Conservation (phyloP, 148 eudicot genomes). For the Arctostaphylos glauca region DNA sequence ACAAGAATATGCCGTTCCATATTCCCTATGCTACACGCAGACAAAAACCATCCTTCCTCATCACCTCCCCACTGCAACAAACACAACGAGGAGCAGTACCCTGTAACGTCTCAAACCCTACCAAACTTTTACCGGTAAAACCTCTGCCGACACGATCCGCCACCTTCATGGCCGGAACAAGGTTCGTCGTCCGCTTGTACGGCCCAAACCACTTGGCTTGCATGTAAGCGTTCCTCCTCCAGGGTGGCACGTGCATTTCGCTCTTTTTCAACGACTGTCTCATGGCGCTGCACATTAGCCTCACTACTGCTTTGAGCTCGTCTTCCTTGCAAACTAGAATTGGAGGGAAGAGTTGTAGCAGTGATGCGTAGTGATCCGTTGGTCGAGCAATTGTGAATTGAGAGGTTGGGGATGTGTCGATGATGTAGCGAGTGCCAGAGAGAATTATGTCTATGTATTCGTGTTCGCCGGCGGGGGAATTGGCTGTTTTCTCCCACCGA, state of each 20-base stretch:
- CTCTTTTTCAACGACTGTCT: slow-evolving; percentile 18
- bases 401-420: slow-evolving; percentile 20
- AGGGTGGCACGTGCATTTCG: slow-evolving; percentile 28
- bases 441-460: slow-evolving; percentile 31
- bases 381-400: slow-evolving; percentile 32
- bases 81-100: background rate
- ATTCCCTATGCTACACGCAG: too few relatives aligned
- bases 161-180: background rate
- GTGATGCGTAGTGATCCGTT: slow-evolving; percentile 18
- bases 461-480: slow-evolving; percentile 17
- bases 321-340: slow-evolving; percentile 20
- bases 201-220: slow-evolving; percentile 30
- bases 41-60: too few relatives aligned
- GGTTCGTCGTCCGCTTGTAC: slow-evolving; percentile 14
- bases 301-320: slow-evolving; percentile 18
- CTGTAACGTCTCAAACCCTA: background rate
- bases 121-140: background rate
- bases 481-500: slow-evolving; percentile 17
- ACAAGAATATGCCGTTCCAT: too few relatives aligned
- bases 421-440: slow-evolving; percentile 21
- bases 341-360: slow-evolving; percentile 22
- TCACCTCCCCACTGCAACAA: too few relatives aligned
- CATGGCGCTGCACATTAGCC: slow-evolving; percentile 27
- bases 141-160: background rate
- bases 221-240: slow-evolving; percentile 32